Evolutionary conservation across 2,329 filamentous ascomycete genomes (phyloP), one percentile per base, ranked within the genome.

Genomic region (Lecanicillium sp.): DNA sequence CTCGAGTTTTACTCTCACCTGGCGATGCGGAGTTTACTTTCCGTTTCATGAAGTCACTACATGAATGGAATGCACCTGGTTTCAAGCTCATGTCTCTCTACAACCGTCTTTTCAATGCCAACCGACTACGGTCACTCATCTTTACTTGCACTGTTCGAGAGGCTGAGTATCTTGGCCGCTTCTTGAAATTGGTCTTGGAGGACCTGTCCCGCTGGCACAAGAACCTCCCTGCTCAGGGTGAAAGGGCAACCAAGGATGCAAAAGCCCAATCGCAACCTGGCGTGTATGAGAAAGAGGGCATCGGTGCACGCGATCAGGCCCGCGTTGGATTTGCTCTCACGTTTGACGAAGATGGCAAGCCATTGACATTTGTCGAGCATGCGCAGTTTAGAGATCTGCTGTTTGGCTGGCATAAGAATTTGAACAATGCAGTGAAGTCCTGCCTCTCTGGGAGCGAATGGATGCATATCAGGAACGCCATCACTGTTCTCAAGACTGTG

Each of bases 401-500:
- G 22, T 92, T 84, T 67, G 84, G 85, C 50, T 96, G 90, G 88
- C 94, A 98, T 59, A 80, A 83, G 51, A 79, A 84, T 46, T 65
- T 98, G 31, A 84, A 83, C 50, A 75, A 68, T 35, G 86, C 90
- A 3, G 67, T 98, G 39, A 89, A 88, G 56, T 74, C 75, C 28
- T 95, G 90, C 56, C 71, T 98, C 33, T 78, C 78, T 14, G 82
- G 83, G 19, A 80, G 77, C 22, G 90, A 96, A 60, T 98, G 92
- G 75, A 95, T 95, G 83, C 89, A 95, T 58, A 94, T 96, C 55
- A 81, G 90, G 40, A 98, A 98, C 56, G 87, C 88, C 32, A 94
- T 96, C 48, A 92, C 84, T 42, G 73, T 96, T 4, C 70, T 98
- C 43, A 94, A 92, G 56, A 74, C 78, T 9, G 72, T 95, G 34